Evolutionary conservation across 2,329 filamentous ascomycete genomes (phyloP), one percentile per base, ranked within the genome.

Genomic region (Geosmithia morbida): DNA sequence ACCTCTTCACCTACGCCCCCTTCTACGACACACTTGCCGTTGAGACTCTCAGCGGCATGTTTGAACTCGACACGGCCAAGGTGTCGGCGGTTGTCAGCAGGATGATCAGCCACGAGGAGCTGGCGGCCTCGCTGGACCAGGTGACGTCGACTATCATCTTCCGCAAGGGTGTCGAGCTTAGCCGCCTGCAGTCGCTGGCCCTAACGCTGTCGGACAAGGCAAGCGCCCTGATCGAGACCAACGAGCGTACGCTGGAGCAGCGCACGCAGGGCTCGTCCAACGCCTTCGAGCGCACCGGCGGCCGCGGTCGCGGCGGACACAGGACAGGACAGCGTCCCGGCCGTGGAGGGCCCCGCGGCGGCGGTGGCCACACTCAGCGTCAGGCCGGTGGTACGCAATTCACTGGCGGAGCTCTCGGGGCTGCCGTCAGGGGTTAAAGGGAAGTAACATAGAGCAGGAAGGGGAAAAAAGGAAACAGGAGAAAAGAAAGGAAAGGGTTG

Each of bases 51-150:
- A 83, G 87, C 52, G 74, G 72, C 55, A 98, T 98, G 92, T 98
- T 98, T 66, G 92, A 98, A 68, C 82, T 98, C 20, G 78, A 89
- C 49, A 72, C 83, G 56, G 79, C 83, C 69, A 97, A 97, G 77
- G 89, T 96, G 46, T 75, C 85, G n/a, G 88, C 92, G 37, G 82
- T 98, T 48, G 81, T 98, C 60, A 94, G 87, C 76, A 94, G 94
- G 74, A 98, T 98, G 92, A 97, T 98, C 66, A 94, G 88, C 59
- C 92, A 98, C 72, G 92, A 98, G 69, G 92, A 98, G 68, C 82
- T 98, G 45, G 87, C 86, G 10, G 92, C 92, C 42, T 94, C 92
- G 39, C 80, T 98, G 26, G 94, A 98, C 72, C 92, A 98, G 70
- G 90, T 98, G 68, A 96, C 94, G 59, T 83, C 85, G 56, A 94